phyloP scores from a whole-genome alignment of 345 rosid genomes.

The Xanthoceras sorbifolium region DNA sequence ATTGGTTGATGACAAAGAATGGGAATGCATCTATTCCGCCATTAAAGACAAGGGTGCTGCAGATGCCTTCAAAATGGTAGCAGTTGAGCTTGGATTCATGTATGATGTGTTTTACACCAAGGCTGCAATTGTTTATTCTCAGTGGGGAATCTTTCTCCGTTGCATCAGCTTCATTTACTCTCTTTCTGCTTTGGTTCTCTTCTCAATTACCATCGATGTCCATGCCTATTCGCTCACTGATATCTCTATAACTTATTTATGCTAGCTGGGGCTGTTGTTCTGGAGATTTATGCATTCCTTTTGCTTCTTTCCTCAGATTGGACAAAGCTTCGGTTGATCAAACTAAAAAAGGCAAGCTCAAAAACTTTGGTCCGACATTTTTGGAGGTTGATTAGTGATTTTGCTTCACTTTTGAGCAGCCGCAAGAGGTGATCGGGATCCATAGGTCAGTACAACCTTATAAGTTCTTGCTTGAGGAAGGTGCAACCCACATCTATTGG shows the following conservation, averaged over 20 bases:
- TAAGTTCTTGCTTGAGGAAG: neutral
- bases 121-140: constrained; percentile 17
- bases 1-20: too few relatives aligned
- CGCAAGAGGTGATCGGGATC: constrained; percentile 3
- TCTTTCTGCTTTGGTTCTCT: neutral
- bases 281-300: neutral
- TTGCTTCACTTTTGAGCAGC: neutral
- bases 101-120: constrained; percentile 7
- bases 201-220: neutral
- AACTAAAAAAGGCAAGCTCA: neutral
- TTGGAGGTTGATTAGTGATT: neutral
- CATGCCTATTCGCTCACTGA: neutral
- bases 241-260: neutral
- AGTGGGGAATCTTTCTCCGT: neutral
- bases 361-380: neutral
- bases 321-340: neutral
- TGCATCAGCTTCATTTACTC: constrained; percentile 4
- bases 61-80: constrained; percentile 25
- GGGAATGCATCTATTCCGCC: neutral
- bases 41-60: neutral
- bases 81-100: constrained; percentile 21
- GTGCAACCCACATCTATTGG: neutral
- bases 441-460: neutral
- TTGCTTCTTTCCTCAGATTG: neutral
- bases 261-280: constrained; percentile 10